Evolutionary conservation across 2,329 filamentous ascomycete genomes (phyloP).

Genomic region (Didymella keratinophila): DNA sequence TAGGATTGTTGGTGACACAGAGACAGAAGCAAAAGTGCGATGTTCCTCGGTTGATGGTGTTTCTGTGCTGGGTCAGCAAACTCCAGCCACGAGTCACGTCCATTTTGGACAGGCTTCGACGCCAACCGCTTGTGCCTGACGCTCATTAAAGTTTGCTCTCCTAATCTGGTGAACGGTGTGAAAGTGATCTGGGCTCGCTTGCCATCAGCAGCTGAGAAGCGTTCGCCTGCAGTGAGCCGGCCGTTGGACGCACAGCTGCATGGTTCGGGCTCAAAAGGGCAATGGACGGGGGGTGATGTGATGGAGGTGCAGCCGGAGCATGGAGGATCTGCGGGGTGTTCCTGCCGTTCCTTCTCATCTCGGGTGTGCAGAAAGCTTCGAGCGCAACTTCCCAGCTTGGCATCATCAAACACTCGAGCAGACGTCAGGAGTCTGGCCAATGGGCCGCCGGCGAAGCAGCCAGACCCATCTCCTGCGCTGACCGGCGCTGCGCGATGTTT

Average conservation of each 20-base stretch:
- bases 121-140: not conserved
- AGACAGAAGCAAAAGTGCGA: slow-evolving; percentile 10
- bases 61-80: slow-evolving; percentile 4
- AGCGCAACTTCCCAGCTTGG: slow-evolving; percentile 7
- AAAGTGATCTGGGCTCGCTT: not conserved
- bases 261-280: slow-evolving; percentile 14
- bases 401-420: slow-evolving; percentile 15
- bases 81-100: slow-evolving; percentile 12
- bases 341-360: slow-evolving; percentile 13
- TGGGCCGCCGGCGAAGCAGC: not conserved
- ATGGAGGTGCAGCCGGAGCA: slow-evolving; percentile 3
- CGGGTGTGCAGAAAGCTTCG: slow-evolving; percentile 20
- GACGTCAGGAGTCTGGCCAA: slow-evolving; percentile 8
- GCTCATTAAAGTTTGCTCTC: slow-evolving; percentile 3
- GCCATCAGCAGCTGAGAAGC: slow-evolving; percentile 7
- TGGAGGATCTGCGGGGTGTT: slow-evolving; percentile 17
- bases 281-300: slow-evolving; percentile 8
- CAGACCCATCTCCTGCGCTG: not conserved
- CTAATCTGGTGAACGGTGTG: slow-evolving; percentile 10
- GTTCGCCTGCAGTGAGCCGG: slow-evolving; percentile 12
- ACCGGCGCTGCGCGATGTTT: slow-evolving; percentile 4
- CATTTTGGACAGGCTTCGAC: slow-evolving; percentile 5
- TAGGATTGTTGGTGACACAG: slow-evolving; percentile 6
- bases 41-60: slow-evolving; percentile 1
- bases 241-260: slow-evolving; percentile 20